Evolutionary conservation across 768 basidiomycete species (phyloP).

Genomic region (Amanita inopinata): DNA sequence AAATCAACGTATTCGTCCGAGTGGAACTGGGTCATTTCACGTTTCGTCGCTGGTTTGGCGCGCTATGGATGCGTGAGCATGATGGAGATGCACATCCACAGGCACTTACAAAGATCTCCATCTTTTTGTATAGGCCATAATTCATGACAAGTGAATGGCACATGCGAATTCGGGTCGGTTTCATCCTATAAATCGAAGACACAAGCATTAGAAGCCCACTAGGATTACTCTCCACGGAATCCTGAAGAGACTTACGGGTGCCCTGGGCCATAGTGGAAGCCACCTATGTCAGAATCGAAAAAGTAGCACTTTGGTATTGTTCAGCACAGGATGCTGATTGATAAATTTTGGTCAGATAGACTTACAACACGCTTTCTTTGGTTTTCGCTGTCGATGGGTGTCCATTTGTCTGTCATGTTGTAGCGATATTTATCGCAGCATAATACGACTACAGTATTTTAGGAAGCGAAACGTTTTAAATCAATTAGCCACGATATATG

Average conservation of each 20-base stretch:
- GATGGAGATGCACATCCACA: background rate
- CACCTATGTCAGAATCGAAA: constrained; percentile 98
- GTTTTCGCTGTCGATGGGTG: constrained; percentile 59
- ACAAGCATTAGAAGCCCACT: background rate
- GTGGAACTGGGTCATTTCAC: constrained; percentile 99
- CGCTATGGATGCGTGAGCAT: constrained; percentile 40
- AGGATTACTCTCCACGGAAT: background rate
- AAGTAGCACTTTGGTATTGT: constrained; percentile 76
- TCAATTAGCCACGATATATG: background rate
- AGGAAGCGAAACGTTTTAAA: background rate
- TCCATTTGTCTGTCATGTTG: constrained; percentile 40
- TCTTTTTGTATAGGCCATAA: constrained; percentile 97
- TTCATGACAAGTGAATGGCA: constrained; percentile 99
- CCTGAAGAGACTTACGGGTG: constrained; percentile 56
- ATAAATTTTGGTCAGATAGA: constrained; percentile 20
- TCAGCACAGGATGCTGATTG: constrained; percentile 9
- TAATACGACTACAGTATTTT: background rate
- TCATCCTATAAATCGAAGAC: constrained; percentile 54
- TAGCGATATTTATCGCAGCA: constrained; percentile 5
- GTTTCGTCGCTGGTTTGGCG: constrained; percentile 97
- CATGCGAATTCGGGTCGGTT: constrained; percentile 98
- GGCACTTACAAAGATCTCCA: constrained; percentile 94
- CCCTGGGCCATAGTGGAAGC: constrained; percentile 98
- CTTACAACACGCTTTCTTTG: constrained; percentile 84
- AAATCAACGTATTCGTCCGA: constrained; percentile 99